Evolutionary conservation across 805 yeast genomes (phyloP), one percentile per base, ranked within the genome.

Genomic region (Cyberlindnera meyerae): DNA sequence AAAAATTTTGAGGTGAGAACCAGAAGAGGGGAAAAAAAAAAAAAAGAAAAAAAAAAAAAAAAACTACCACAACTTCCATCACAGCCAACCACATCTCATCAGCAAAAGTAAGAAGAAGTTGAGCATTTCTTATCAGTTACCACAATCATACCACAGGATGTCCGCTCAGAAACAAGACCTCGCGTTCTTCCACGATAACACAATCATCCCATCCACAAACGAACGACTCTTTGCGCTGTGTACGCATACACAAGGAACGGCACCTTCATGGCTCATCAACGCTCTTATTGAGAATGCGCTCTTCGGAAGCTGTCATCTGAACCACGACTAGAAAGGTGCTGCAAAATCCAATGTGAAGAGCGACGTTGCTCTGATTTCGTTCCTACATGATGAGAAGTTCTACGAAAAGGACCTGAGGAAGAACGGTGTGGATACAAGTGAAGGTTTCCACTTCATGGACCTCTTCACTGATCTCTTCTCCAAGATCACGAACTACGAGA

Each of bases 241-340:
- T 2, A 65, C 73, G 0, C 63, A 70, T 31, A 55, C 61, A 1
- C 65, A 63, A 33, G 78, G 82, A 0, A 79, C 83, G 0, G 68
- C 75, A 18, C 77, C 89, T 2, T 55, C 74, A 6, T 82, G 90
- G 90, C 61, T 82, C 26, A 50, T 71, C 4, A 68, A 68, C 37
- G 68, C 78, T 2, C 53, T 82, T 16, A 58, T 79, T 8, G 86
- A 81, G 47, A 66, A 71, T 61, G 42, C 51, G 3, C 32, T 56
- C 8, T 49, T 48, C 31, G 45, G 54, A 7, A 48, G 56, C 3
- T 51, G 60, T 29, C 38, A 36, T 8, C 43, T 49, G 4, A 51
- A 49, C 21, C 47, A 49, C 27, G 54, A 44, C 11, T 43, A 43
- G 24, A 20, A 20, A 20, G 6, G 31, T 24, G 22, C 39, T 11